These are phyloP conservation scores for Eurotiales sp. DNA, from an alignment of 2,329 filamentous ascomycete genomes.

Conservation along the genomic window DNA sequence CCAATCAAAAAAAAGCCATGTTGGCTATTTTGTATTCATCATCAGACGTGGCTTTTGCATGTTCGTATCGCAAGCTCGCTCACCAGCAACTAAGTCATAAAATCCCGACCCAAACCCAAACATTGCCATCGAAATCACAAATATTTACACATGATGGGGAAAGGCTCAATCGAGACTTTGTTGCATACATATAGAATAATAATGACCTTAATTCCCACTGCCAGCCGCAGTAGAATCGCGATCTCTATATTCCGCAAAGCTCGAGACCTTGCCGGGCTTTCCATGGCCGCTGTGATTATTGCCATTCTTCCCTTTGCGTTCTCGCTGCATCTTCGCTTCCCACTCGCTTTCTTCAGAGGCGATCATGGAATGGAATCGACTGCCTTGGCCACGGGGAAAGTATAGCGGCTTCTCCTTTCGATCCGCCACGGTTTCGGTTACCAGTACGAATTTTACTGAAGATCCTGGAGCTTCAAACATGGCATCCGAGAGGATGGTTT, in stretches of 20 bases:
- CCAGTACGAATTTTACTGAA: constrained; percentile 66
- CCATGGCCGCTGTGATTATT: background rate
- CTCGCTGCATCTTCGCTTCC: constrained; percentile 39
- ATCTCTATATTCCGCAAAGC: constrained; percentile 44
- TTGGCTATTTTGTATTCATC: background rate
- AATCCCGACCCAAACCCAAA: no score
- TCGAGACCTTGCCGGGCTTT: constrained; percentile 23
- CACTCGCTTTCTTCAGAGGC: constrained; percentile 49
- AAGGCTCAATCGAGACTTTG: background rate
- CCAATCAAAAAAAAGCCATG: no score
- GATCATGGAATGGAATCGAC: constrained; percentile 49
- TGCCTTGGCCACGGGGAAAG: constrained; percentile 49
- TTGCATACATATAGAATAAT: background rate
- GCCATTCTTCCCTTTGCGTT: constrained; percentile 26
- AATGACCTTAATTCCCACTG: constrained; percentile 15
- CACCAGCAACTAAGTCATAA: background rate
- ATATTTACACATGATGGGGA: background rate
- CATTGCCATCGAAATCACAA: no score
- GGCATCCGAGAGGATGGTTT: constrained; percentile 70
- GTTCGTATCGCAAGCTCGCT: background rate
- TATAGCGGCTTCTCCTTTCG: constrained; percentile 56
- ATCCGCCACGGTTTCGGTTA: constrained; percentile 66
- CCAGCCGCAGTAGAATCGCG: constrained; percentile 23
- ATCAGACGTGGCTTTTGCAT: background rate
- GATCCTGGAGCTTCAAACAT: constrained; percentile 74